Base-by-base conservation (phyloP, 495 filamentous ascomycete genomes). In the Daldinia concentrica region DNA sequence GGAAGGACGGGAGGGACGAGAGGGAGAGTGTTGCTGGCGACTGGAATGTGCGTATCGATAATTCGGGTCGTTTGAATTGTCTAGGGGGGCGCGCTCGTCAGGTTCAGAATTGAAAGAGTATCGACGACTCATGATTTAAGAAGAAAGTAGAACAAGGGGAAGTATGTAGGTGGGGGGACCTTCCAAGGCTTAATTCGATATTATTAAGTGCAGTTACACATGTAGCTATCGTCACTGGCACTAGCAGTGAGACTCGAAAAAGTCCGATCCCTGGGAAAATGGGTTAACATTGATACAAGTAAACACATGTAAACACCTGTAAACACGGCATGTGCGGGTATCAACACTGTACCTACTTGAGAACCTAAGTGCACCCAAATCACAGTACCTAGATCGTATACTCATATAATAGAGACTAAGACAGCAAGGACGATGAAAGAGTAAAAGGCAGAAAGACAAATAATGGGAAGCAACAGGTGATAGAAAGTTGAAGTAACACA, bases 41-140 rank as follows among this genome's bases (percentile, higher is more conserved):
- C 27, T 73, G 41, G 66, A 71, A 58, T 76, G 58, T 37, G 60
- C 50, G 32, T 70, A 66, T 37, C 71, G 67, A 54, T 68, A 69
- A 37, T 68, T 58, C 17, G 60, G 36, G 41, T 70, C 37, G 37
- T 58, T 57, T 6, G 62, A 58, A 22, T 69, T 52, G 62, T 74
- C 80, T 43, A 83, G 79, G 57, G 82, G 81, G 54, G 77, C 72
- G 62, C 71, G 76, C 64, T 82, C 82, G 62, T 75, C 79, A 48
- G 78, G 55, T 19, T 82, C 78, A 59, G 79, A 78, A 34, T 81
- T 78, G 41, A 67, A 67, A 50, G 69, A 76, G 64, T 75, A 78
- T 32, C 75, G 71, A 62, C 65, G 66, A 37, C 57, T 62, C 72
- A 75, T 75, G 52, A 70, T 74, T 51, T 65, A 0, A 30, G 4